Evolutionary conservation across 2,329 filamentous ascomycete species (phyloP), one percentile per base, ranked within the genome.

Genomic region (Lecanicillium sp.): DNA sequence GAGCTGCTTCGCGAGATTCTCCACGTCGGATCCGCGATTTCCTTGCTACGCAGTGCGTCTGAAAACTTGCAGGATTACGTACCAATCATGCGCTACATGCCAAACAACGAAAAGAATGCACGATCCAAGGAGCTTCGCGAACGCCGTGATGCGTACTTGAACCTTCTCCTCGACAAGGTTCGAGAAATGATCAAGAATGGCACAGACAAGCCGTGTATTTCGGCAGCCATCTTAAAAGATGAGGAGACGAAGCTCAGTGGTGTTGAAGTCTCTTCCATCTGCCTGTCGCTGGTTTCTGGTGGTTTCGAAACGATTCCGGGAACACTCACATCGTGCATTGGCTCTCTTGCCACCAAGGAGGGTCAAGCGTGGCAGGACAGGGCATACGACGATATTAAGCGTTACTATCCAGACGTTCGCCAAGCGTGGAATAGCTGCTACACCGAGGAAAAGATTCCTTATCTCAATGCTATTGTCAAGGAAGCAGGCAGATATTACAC

Each of bases 51-150:
- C 5, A 69, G 62, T 38, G 68, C 70, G 0, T 69, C 65, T 0
- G 70, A 74, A 50, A 74, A 74, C 43, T 62, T 64, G 18, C 70
- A 74, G 47, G 71, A 74, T 42, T 75, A 74, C 44, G 61, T 74
- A 6, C 70, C 71, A 1, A 52, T 66, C 2, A 49, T 74, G 20
- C 56, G 71, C 8, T 73, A 71, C 40, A 41, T 68, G 13, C 71
- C 70, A 0, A 71, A 70, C 44, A 74, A 73, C 47, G 61, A 69
- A 48, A 73, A 74, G 53, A 72, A 61, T 22, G 49, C 53, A 4
- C 56, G 63, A 1, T 64, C 62, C 4, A 71, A 67, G 45, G 64
- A 69, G 29, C 53, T 73, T 0, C 59, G 71, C 1, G 60, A 62
- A 29, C 50, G 71, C 4, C 57, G 71, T 9, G 71, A 74, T 40